A percentile compares a stretch with the other conserved stretches of the same genome.
These are phyloP conservation scores for Akanthomyces muscarius DNA, from an alignment of 2,329 filamentous ascomycete genomes.

Conservation along the genomic window DNA sequence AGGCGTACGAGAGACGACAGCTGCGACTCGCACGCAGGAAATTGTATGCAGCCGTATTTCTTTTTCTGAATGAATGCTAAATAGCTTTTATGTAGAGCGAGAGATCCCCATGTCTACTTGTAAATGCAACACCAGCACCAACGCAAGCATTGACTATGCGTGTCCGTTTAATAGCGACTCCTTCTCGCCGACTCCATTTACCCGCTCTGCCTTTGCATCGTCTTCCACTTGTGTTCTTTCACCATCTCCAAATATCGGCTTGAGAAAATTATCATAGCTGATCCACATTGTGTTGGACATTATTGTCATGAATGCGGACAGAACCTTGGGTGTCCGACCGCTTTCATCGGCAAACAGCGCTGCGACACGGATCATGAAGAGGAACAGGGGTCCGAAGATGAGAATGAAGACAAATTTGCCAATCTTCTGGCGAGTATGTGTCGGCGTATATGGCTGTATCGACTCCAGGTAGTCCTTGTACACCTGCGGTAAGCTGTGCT, in stretches of 20 bases:
- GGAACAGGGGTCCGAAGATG: constrained; percentile 53
- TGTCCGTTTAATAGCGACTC: neutral
- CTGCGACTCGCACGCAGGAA: too few species aligned
- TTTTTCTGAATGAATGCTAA: too few species aligned
- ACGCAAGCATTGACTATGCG: neutral
- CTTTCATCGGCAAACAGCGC: constrained; percentile 58
- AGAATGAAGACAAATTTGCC: constrained; percentile 61
- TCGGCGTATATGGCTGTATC: constrained; percentile 68
- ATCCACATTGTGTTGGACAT: constrained; percentile 50
- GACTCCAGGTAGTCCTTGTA: constrained; percentile 71
- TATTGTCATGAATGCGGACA: constrained; percentile 47
- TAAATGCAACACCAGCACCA: neutral
- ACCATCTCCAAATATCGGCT: constrained; percentile 75
- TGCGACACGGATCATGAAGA: constrained; percentile 43
- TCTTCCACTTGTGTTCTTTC: constrained; percentile 55
- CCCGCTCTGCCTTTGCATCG: constrained; percentile 18
- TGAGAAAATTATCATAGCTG: constrained; percentile 44
- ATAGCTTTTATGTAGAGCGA: too few species aligned
- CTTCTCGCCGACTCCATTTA: constrained; percentile 14
- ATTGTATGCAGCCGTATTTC: too few species aligned
- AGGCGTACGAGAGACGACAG: too few species aligned
- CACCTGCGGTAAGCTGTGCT: constrained; percentile 73
- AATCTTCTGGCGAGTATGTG: constrained; percentile 60
- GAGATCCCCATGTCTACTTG: neutral
- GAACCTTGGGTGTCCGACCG: constrained; percentile 66